Evolutionary conservation across 495 filamentous ascomycete genomes (phyloP).

Genomic region (Podospora australis): DNA sequence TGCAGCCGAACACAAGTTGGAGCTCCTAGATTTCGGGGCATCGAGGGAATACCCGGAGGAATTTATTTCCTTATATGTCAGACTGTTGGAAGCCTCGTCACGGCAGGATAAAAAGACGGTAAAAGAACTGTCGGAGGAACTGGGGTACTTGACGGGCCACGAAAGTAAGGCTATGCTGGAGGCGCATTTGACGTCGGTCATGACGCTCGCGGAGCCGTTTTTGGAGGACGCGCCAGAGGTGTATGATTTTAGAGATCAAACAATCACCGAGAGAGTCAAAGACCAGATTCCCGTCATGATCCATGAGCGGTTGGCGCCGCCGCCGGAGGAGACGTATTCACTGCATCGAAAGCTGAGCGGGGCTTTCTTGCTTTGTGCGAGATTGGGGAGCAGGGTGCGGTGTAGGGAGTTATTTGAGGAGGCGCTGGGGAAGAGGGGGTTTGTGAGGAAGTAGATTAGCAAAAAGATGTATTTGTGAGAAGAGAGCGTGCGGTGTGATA

Average conservation of each 20-base stretch:
- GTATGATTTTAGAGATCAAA: constrained; percentile 91
- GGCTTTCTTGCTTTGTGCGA: constrained; percentile 87
- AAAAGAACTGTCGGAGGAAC: constrained; percentile 61
- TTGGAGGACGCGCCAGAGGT: constrained; percentile 64
- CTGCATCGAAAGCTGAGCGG: constrained; percentile 93
- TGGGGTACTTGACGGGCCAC: constrained; percentile 89
- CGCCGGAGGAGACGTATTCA: constrained; percentile 96
- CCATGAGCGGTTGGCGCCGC: constrained; percentile 76
- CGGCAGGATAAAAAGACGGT: constrained; percentile 57
- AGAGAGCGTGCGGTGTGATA: too few species aligned
- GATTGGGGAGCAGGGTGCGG: constrained; percentile 69
- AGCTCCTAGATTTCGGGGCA: constrained; percentile 94
- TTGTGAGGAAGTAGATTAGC: constrained; percentile 1
- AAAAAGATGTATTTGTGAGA: too few species aligned
- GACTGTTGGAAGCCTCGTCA: constrained; percentile 70
- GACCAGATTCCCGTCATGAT: constrained; percentile 88
- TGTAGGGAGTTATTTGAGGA: constrained; percentile 76
- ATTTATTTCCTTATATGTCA: constrained; percentile 75
- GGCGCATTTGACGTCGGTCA: constrained; percentile 73
- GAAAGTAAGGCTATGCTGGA: constrained; percentile 79
- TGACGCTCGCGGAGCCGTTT: constrained; percentile 91
- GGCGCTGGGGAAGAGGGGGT: constrained; percentile 49
- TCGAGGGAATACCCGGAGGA: constrained; percentile 73
- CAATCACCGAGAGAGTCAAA: constrained; percentile 87
- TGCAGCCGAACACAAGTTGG: constrained; percentile 59